These are phyloP conservation scores for Pyrus betulifolia DNA, from an alignment of 306 rosid species.

Conservation along the genomic window DNA sequence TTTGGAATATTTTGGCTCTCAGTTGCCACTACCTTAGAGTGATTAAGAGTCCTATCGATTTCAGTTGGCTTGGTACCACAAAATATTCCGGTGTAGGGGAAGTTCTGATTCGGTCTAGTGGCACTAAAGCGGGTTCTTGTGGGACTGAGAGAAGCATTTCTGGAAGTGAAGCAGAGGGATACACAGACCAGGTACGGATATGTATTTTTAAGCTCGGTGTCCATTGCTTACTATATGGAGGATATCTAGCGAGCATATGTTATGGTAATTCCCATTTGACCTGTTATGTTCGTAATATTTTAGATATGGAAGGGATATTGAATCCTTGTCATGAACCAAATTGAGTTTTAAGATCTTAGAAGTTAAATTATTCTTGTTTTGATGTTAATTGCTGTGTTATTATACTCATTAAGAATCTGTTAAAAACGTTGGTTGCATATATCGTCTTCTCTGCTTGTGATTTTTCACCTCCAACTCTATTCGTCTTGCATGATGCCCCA, in stretches of 20 bases:
- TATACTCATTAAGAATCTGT: not conserved
- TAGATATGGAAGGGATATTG: constrained; percentile 13
- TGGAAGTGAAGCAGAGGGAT: constrained; percentile 8
- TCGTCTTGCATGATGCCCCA: not conserved
- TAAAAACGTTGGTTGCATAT: not conserved
- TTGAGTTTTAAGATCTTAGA: not conserved
- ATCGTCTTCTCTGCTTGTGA: not conserved
- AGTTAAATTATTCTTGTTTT: not conserved
- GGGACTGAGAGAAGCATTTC: constrained; percentile 7
- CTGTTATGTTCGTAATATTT: constrained; percentile 28
- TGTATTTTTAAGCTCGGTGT: constrained; percentile 37
- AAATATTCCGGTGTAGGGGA: not conserved
- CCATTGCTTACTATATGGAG: constrained; percentile 63
- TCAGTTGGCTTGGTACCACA: constrained; percentile 24
- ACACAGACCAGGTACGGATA: constrained; percentile 13
- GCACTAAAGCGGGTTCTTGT: not conserved
- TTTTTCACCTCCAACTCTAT: not conserved
- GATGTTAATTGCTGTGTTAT: not conserved
- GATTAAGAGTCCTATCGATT: constrained; percentile 43
- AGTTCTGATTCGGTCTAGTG: not conserved
- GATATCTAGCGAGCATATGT: constrained; percentile 46
- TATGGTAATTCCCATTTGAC: constrained; percentile 40
- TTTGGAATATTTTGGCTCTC: constrained; percentile 40
- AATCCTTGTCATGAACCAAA: not conserved
- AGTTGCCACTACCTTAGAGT: constrained; percentile 35